phyloP scores from a whole-genome alignment of 129 eudicot species.

The Flaveria brownii region DNA sequence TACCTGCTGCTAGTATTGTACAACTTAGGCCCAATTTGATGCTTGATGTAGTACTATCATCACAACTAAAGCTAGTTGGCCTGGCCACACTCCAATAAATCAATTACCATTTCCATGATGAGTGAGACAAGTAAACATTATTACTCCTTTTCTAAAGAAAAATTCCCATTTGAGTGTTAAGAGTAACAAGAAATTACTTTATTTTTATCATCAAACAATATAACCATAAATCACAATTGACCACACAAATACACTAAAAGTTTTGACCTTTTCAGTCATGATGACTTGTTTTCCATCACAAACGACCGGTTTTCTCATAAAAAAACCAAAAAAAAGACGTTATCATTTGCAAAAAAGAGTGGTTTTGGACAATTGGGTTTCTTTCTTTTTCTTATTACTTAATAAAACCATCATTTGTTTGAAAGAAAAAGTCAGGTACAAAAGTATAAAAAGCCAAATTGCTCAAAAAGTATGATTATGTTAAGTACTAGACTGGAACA shows the following conservation, averaged over 20 bases:
- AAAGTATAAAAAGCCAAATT: not conserved
- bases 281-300: not conserved
- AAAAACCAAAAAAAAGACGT: not conserved
- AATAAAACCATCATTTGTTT: not conserved
- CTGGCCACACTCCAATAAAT: slow-evolving; percentile 36
- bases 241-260: not conserved
- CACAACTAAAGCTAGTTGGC: slow-evolving; percentile 36
- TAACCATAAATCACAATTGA: not conserved
- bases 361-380: not conserved
- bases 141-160: slow-evolving; percentile 6
- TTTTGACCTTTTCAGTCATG: not conserved
- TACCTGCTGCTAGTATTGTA: slow-evolving; percentile 30
- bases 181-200: not conserved
- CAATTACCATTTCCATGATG: slow-evolving; percentile 10
- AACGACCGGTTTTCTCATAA: not conserved
- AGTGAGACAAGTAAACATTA: slow-evolving; percentile 8
- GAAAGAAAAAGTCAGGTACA: slow-evolving; percentile 5
- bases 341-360: not conserved
- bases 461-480: not conserved
- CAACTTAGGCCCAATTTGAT: slow-evolving; percentile 33
- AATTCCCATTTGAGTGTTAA: not conserved
- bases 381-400: not conserved
- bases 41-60: slow-evolving; percentile 40
- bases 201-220: slow-evolving; percentile 9
- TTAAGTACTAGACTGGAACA: not conserved